phyloP scores from a whole-genome alignment of 2,329 filamentous ascomycete species.

The Boeremia exigua region DNA sequence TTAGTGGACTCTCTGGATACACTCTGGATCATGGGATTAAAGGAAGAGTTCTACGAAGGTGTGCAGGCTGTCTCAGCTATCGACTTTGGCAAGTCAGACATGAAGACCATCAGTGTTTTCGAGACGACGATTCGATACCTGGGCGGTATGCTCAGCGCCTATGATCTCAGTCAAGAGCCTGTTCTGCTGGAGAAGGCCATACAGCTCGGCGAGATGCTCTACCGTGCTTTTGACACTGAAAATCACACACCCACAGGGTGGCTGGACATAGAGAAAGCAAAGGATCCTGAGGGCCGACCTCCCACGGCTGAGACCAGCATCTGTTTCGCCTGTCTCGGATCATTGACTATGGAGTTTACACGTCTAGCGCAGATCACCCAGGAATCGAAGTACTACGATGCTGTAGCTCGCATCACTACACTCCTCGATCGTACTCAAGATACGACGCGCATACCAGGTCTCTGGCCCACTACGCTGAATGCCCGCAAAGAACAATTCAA shows the following conservation, averaged over 20 bases:
- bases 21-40: conserved; percentile 57
- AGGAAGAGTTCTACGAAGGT: conserved; percentile 55
- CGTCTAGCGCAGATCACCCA: conserved; percentile 46
- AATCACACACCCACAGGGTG: conserved; percentile 54
- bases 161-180: conserved; percentile 45
- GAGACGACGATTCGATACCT: conserved; percentile 57
- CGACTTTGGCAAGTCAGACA: conserved; percentile 51
- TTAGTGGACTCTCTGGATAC: conserved; percentile 56
- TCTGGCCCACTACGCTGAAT: conserved; percentile 51
- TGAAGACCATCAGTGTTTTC: conserved; percentile 56
- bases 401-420: conserved; percentile 41
- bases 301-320: conserved; percentile 49
- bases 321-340: conserved; percentile 56
- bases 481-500: conserved; percentile 37
- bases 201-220: conserved; percentile 52
- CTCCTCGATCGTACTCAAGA: conserved; percentile 41
- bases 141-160: conserved; percentile 46
- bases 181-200: conserved; percentile 46
- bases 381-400: conserved; percentile 47
- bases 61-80: conserved; percentile 53
- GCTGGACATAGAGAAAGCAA: conserved; percentile 49
- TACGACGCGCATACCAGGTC: conserved; percentile 42
- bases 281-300: conserved; percentile 26
- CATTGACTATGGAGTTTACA: conserved; percentile 51
- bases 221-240: conserved; percentile 56